Conservation (phyloP, 305 asterid genomes). For the Fraxinus baroniana region DNA sequence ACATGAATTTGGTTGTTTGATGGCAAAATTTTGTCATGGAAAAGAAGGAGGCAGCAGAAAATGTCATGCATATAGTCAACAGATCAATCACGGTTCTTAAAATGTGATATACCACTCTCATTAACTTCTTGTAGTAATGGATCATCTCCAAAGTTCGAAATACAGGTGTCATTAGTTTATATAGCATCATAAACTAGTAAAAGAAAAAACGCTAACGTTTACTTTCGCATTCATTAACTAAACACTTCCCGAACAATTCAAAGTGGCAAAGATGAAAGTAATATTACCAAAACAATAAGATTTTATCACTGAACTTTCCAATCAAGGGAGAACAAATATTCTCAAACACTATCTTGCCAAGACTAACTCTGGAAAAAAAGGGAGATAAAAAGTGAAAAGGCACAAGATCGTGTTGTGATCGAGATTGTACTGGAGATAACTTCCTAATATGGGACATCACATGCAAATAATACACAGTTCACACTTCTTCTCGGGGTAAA, state of each 20-base stretch:
- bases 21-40: no score
- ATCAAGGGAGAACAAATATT: background rate
- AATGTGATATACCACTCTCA: background rate
- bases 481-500: background rate
- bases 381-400: background rate
- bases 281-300: background rate
- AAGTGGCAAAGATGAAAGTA: slow-evolving; percentile 1
- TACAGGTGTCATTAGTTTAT: background rate
- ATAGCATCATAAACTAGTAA: slow-evolving; percentile 5
- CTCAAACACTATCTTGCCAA: background rate
- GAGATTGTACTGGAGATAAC: background rate
- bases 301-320: background rate
- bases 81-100: background rate
- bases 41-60: background rate
- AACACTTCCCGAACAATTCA: background rate
- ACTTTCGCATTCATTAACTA: background rate
- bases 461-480: background rate
- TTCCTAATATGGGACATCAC: background rate
- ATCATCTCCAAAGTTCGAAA: background rate
- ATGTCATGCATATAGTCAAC: background rate
- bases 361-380: background rate
- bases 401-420: background rate
- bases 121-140: background rate
- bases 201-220: background rate
- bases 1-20: no score